Evolutionary conservation across 2,329 filamentous ascomycete genomes (phyloP).

Genomic region (Aspergillus sp.): DNA sequence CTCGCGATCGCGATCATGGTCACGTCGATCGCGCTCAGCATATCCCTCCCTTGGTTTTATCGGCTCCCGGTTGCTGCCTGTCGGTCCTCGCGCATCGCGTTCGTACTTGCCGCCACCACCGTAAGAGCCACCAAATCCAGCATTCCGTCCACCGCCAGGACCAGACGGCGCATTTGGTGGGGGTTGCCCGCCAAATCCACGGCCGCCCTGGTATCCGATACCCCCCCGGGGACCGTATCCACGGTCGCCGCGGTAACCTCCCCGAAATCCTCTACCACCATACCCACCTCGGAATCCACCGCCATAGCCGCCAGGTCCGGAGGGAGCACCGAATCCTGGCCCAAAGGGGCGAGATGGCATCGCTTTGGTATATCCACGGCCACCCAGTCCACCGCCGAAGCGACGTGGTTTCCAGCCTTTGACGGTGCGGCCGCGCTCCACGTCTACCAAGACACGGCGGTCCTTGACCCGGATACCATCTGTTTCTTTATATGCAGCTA

Average conservation of each 20-base stretch:
- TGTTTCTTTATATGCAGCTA: conserved; percentile 82
- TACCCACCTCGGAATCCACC: conserved; percentile 50
- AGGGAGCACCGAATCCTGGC: conserved; percentile 48
- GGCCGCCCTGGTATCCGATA: conserved; percentile 50
- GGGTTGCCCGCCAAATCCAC: conserved; percentile 40
- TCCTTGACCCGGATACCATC: conserved; percentile 92
- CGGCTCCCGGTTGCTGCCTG: conserved; percentile 76
- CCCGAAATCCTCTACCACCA: conserved; percentile 41
- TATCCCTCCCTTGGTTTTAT: conserved; percentile 60
- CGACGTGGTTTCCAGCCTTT: conserved; percentile 87
- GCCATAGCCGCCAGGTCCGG: conserved; percentile 48
- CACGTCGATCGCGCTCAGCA: conserved; percentile 37
- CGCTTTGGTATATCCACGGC: conserved; percentile 83
- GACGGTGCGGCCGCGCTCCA: conserved; percentile 89
- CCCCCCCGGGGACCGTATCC: conserved; percentile 42
- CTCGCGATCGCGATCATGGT: conserved; percentile 42
- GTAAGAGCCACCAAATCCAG: conserved; percentile 43
- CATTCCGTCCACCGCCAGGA: conserved; percentile 46
- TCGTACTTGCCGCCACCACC: conserved; percentile 38
- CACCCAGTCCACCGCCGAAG: conserved; percentile 84
- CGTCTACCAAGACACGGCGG: conserved; percentile 84
- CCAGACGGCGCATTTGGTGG: conserved; percentile 45
- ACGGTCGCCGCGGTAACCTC: conserved; percentile 44
- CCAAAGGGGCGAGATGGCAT: conserved; percentile 61
- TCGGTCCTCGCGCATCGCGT: conserved; percentile 47